Percentiles rank a stretch among this genome's conserved stretches.
Conservation (phyloP, 2,329 filamentous ascomycete genomes). For the Aulographum hederae region DNA sequence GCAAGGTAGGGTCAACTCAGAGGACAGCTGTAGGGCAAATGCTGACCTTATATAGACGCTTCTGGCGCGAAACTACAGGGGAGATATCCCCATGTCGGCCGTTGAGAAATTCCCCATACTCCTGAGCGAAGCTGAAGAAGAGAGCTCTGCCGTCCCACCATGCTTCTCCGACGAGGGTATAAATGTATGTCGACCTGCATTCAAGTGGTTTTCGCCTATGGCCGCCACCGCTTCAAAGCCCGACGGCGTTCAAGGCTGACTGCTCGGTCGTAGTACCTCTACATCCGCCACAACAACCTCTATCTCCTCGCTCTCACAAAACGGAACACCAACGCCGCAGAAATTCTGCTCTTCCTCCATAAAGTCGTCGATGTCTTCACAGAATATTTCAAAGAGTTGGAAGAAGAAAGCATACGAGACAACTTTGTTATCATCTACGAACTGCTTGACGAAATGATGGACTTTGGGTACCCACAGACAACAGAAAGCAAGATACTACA, state of each 20-base stretch:
- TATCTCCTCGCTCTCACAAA: slow-evolving; percentile 96
- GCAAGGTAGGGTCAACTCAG: slow-evolving; percentile 53
- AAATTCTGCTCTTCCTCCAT: slow-evolving; percentile 95
- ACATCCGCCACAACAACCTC: slow-evolving; percentile 98
- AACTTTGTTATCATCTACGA: slow-evolving; percentile 99
- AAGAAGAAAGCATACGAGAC: slow-evolving; percentile 96
- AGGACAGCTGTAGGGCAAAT: slow-evolving; percentile 6
- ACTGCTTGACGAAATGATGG: slow-evolving; percentile 99
- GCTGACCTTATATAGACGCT: slow-evolving; percentile 50
- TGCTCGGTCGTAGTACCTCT: slow-evolving; percentile 59
- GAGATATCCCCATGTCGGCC: slow-evolving; percentile 97
- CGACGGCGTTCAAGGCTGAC: too few relatives aligned
- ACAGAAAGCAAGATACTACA: slow-evolving; percentile 97
- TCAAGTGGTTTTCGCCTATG: slow-evolving; percentile 1
- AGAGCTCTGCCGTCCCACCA: slow-evolving; percentile 88
- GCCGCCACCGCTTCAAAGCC: not conserved
- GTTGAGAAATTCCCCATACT: slow-evolving; percentile 96
- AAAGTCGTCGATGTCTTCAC: slow-evolving; percentile 98
- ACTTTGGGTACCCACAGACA: slow-evolving; percentile 97
- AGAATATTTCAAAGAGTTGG: slow-evolving; percentile 97
- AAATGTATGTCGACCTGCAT: slow-evolving; percentile 46
- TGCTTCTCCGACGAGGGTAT: slow-evolving; percentile 98
- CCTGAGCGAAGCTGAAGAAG: slow-evolving; percentile 95
- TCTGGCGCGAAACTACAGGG: slow-evolving; percentile 92
- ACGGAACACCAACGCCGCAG: slow-evolving; percentile 95